A percentile compares a stretch with the other conserved stretches of the same genome.
phyloP scores from a whole-genome alignment of 169 alveolate genomes.

The Plasmodium fragile region DNA sequence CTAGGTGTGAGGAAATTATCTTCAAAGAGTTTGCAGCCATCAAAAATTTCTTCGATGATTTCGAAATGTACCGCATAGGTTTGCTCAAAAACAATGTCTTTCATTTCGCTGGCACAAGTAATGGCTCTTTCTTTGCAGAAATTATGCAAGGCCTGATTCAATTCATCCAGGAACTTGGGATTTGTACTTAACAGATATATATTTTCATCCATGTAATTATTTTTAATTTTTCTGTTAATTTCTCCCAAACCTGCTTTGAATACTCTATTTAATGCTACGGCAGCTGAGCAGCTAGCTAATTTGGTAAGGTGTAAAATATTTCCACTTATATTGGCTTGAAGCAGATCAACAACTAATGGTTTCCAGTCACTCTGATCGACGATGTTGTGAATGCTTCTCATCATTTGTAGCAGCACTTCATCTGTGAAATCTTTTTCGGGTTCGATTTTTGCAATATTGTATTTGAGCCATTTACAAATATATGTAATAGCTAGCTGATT shows the following conservation, averaged over 20 bases:
- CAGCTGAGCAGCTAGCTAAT: conserved; percentile 88
- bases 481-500: conserved; percentile 89
- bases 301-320: conserved; percentile 86
- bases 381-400: conserved; percentile 89
- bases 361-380: conserved; percentile 92
- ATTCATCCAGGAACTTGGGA: conserved; percentile 81
- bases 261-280: conserved; percentile 89
- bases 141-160: conserved; percentile 86
- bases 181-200: conserved; percentile 83
- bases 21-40: conserved; percentile 88
- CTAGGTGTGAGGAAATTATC: conserved; percentile 84
- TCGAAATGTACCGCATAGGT: conserved; percentile 91
- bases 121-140: conserved; percentile 88
- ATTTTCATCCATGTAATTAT: conserved; percentile 79
- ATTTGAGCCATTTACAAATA: conserved; percentile 89
- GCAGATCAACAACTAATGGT: conserved; percentile 90
- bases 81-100: conserved; percentile 90
- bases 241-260: conserved; percentile 88
- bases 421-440: conserved; percentile 86
- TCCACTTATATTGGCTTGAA: conserved; percentile 89
- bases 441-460: conserved; percentile 88
- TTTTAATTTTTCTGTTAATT: conserved; percentile 82
- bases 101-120: conserved; percentile 88
- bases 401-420: conserved; percentile 90
- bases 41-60: conserved; percentile 89